These are phyloP conservation scores for Infundibulicybe gibba DNA, from an alignment of 768 basidiomycete genomes.

Conservation along the genomic window DNA sequence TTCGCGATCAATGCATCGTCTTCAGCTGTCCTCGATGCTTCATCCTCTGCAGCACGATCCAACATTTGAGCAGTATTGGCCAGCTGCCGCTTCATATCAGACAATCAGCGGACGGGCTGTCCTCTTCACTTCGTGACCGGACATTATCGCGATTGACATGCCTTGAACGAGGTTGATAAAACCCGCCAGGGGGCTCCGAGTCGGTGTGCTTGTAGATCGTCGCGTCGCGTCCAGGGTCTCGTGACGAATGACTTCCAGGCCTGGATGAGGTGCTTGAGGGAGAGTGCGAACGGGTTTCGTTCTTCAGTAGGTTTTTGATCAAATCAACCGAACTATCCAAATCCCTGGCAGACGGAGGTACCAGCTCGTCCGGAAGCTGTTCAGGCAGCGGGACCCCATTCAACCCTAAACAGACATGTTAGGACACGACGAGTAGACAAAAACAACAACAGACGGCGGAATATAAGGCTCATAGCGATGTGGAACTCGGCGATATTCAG, in stretches of 20 bases:
- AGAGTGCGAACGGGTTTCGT: constrained; percentile 77
- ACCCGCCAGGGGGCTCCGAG: constrained; percentile 51
- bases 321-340: constrained; percentile 88
- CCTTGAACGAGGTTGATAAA: constrained; percentile 78
- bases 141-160: constrained; percentile 86
- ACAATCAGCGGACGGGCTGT: constrained; percentile 64
- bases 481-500: constrained; percentile 96
- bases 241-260: constrained; percentile 23
- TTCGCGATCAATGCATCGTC: constrained; percentile 90
- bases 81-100: constrained; percentile 84
- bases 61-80: constrained; percentile 77
- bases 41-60: constrained; percentile 67
- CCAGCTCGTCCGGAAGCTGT: constrained; percentile 80
- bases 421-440: not conserved
- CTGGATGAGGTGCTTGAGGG: constrained; percentile 30
- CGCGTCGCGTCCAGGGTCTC: constrained; percentile 73
- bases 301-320: constrained; percentile 81
- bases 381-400: constrained; percentile 93
- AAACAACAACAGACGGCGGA: constrained; percentile 67
- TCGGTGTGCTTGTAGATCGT: constrained; percentile 87
- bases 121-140: constrained; percentile 67
- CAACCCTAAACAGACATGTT: constrained; percentile 50
- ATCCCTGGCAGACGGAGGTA: constrained; percentile 89
- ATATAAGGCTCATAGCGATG: constrained; percentile 97
- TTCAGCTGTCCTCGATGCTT: constrained; percentile 60